These are phyloP conservation scores for Xylaria sp. DNA, from an alignment of 2,329 filamentous ascomycete species.

Conservation along the genomic window DNA sequence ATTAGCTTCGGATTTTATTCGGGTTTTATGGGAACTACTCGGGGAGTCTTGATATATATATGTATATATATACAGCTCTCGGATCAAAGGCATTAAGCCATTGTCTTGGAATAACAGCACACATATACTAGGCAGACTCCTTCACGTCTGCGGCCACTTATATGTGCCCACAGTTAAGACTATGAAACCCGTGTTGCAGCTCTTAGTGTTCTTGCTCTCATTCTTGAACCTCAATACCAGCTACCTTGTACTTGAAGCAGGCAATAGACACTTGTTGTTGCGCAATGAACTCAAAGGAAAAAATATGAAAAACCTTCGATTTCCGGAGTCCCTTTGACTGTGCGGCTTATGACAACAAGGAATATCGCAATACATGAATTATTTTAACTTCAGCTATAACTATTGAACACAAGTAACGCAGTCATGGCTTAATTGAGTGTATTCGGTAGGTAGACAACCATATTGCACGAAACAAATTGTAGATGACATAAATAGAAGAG, in stretches of 20 bases:
- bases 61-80: no score
- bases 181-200: not conserved
- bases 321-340: not conserved
- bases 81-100: not conserved
- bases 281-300: not conserved
- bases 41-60: not conserved
- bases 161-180: no score
- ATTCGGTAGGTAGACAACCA: not conserved
- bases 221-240: not conserved
- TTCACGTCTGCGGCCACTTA: no score
- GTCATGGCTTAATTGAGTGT: not conserved
- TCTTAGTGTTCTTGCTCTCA: not conserved
- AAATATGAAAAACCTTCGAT: not conserved
- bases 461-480: not conserved
- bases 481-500: not conserved
- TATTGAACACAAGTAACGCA: not conserved
- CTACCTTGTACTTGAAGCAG: not conserved
- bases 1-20: not conserved
- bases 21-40: not conserved
- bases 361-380: not conserved
- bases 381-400: not conserved
- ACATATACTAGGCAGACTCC: no score
- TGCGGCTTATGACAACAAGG: not conserved
- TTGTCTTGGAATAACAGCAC: no score
- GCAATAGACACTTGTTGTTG: not conserved